Conservation (phyloP, 2,329 filamentous ascomycete genomes). For the Colletotrichum liriopes region DNA sequence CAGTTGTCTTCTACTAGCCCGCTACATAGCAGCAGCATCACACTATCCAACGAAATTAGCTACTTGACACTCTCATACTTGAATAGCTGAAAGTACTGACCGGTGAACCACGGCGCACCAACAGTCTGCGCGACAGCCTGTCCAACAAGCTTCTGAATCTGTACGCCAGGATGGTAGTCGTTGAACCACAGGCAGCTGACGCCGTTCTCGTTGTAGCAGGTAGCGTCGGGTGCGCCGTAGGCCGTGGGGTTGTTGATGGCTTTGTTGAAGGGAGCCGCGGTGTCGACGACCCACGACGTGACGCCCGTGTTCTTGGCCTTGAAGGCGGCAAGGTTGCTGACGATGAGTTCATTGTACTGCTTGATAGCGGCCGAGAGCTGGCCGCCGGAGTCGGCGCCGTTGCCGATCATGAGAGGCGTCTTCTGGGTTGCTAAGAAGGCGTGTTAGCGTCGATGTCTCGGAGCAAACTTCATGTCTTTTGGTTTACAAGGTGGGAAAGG, state of each 20-base stretch:
- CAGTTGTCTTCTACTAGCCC: not conserved
- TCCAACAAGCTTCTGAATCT: constrained; percentile 58
- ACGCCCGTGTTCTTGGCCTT: constrained; percentile 52
- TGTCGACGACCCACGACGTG: constrained; percentile 57
- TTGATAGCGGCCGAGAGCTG: constrained; percentile 54
- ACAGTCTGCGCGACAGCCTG: constrained; percentile 52
- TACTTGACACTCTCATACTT: too few relatives aligned
- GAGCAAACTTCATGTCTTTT: too few relatives aligned
- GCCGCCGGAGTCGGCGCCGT: constrained; percentile 47
- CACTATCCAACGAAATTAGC: not conserved
- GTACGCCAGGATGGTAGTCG: constrained; percentile 59
- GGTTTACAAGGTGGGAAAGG: not conserved
- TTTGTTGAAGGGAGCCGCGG: constrained; percentile 57
- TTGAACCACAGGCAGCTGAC: constrained; percentile 63
- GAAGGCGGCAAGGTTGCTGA: constrained; percentile 51
- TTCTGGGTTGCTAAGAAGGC: constrained; percentile 56
- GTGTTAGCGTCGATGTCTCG: not conserved
- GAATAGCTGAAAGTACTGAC: not conserved
- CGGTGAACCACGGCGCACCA: constrained; percentile 39
- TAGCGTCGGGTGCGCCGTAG: constrained; percentile 60
- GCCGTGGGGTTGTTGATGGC: constrained; percentile 58
- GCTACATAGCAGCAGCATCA: not conserved
- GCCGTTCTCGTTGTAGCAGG: constrained; percentile 59
- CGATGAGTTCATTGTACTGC: constrained; percentile 56
- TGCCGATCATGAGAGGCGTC: constrained; percentile 53